phyloP scores from a whole-genome alignment of 192 early-diverging fungal species.

The Podila minutissima region DNA sequence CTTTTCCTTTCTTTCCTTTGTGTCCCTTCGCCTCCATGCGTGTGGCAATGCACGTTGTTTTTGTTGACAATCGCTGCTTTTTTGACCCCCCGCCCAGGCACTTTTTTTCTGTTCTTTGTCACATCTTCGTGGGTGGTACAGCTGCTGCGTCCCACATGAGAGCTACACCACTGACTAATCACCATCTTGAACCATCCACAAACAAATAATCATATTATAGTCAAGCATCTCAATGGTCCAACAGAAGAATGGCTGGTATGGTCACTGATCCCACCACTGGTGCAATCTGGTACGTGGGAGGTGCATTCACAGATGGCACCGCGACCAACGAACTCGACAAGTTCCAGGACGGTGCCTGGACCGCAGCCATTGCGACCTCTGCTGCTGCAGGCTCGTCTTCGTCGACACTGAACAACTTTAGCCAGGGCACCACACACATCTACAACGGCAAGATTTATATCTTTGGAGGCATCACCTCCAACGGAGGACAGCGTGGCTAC shows the following conservation, averaged over 20 bases:
- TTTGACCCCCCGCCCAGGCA: background rate
- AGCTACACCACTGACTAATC: background rate
- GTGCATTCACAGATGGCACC: conserved; percentile 7
- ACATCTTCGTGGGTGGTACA: background rate
- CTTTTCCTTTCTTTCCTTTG: background rate
- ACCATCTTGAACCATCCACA: background rate
- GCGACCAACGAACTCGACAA: conserved; percentile 28
- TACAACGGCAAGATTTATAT: conserved; percentile 18
- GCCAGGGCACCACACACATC: conserved; percentile 24
- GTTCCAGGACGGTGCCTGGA: conserved; percentile 17
- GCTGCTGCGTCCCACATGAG: background rate
- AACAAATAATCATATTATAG: background rate
- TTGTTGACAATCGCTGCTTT: background rate
- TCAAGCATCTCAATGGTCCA: conserved; percentile 28
- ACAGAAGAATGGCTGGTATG: conserved; percentile 7
- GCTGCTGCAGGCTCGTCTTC: background rate
- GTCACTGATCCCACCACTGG: conserved; percentile 21
- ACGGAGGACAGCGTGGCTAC: conserved; percentile 9
- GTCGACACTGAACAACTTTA: background rate
- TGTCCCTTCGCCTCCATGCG: too few relatives aligned
- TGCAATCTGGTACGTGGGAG: conserved; percentile 18
- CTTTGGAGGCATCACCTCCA: conserved; percentile 37
- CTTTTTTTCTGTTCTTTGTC: too few relatives aligned
- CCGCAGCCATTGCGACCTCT: background rate
- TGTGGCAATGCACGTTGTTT: background rate